Conservation (phyloP, 1,284 basidiomycete species). For the Cystobasidium slooffiae region DNA sequence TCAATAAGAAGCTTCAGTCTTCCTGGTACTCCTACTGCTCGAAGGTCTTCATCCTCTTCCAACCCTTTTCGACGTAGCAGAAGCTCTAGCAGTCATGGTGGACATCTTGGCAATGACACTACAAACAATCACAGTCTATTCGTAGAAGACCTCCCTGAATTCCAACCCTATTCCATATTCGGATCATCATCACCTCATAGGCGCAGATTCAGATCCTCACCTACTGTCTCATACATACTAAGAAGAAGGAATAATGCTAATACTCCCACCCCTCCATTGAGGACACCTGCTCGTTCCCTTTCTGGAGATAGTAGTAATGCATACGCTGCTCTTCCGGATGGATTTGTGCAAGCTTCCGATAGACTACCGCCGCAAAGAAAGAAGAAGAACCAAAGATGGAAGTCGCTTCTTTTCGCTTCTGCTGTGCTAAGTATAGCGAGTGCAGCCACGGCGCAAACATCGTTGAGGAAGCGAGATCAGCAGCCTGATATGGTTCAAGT, state of each 20-base stretch:
- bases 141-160: constrained; percentile 38
- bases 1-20: too few species aligned
- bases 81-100: too few species aligned
- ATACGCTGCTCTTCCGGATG: background rate
- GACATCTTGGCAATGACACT: too few species aligned
- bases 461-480: background rate
- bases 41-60: too few species aligned
- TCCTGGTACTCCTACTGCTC: too few species aligned
- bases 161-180: constrained; percentile 13
- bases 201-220: constrained; percentile 33
- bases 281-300: background rate
- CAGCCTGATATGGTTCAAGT: background rate
- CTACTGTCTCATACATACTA: background rate
- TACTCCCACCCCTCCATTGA: background rate
- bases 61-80: too few species aligned
- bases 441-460: background rate
- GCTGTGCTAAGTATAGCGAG: background rate
- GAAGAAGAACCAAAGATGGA: constrained; percentile 1
- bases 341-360: background rate
- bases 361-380: background rate
- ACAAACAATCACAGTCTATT: background rate
- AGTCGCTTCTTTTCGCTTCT: background rate
- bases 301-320: background rate
- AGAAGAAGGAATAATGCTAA: constrained; percentile 9
- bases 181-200: constrained; percentile 26